phyloP scores from a whole-genome alignment of 805 yeast species.

The Ogataea chonburiensis region DNA sequence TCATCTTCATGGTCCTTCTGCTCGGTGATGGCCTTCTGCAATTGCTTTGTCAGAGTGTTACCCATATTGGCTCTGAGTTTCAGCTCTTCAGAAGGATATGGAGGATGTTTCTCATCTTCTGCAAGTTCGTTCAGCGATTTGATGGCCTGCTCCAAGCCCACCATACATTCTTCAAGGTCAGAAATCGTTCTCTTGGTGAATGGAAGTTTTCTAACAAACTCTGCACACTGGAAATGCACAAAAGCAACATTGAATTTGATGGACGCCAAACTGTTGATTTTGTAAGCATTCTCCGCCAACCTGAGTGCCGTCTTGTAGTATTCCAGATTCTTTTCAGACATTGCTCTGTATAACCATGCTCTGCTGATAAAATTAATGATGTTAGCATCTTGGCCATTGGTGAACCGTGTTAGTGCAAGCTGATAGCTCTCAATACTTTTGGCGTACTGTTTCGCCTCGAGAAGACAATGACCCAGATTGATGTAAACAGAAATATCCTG shows the following conservation, averaged over 20 bases:
- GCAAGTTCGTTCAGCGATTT: conserved; percentile 56
- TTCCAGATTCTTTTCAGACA: conserved; percentile 60
- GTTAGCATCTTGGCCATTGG: conserved; percentile 62
- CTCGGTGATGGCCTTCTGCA: conserved; percentile 67
- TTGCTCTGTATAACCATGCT: conserved; percentile 83
- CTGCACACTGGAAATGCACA: conserved; percentile 84
- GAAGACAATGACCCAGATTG: conserved; percentile 83
- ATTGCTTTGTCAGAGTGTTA: conserved; percentile 67
- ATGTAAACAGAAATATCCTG: conserved; percentile 80
- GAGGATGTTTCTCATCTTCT: conserved; percentile 55
- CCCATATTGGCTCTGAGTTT: conserved; percentile 88
- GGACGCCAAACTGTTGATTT: conserved; percentile 41
- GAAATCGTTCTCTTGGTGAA: conserved; percentile 57
- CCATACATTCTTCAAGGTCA: conserved; percentile 56
- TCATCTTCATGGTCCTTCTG: conserved; percentile 66
- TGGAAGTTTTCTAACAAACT: conserved; percentile 63
- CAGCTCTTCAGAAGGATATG: conserved; percentile 76
- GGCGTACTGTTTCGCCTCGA: conserved; percentile 77
- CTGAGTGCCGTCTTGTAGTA: conserved; percentile 61
- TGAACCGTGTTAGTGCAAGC: conserved; percentile 66
- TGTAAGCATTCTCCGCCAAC: conserved; percentile 57
- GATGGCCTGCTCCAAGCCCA: conserved; percentile 63
- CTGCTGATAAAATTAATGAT: conserved; percentile 74
- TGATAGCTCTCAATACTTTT: conserved; percentile 90
- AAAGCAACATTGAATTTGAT: conserved; percentile 79